Conservation (phyloP, 257 asterid genomes). For the Nicotiana undulata region DNA sequence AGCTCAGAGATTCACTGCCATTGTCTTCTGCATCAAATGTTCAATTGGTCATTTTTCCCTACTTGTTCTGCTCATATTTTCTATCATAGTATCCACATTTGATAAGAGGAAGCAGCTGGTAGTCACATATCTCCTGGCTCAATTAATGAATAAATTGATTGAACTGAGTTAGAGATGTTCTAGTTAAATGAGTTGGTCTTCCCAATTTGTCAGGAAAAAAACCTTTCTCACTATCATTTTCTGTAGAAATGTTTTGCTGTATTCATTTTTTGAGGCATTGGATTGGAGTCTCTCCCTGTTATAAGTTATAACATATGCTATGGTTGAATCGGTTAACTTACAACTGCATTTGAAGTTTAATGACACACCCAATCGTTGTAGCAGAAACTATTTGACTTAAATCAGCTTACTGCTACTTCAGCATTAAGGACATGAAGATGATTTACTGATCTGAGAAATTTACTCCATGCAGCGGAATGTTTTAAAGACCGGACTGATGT, state of each 20-base stretch:
- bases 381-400: neutral
- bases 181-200: conserved; percentile 3
- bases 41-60: neutral
- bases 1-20: neutral
- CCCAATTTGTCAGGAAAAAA: neutral
- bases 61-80: neutral
- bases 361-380: neutral
- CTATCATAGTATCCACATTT: neutral
- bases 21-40: neutral
- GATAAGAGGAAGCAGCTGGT: neutral
- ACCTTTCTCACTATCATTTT: neutral
- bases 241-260: neutral
- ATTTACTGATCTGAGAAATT: conserved; percentile 3
- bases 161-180: neutral
- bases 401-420: conserved; percentile 1
- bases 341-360: neutral
- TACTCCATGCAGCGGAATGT: conserved; percentile 59
- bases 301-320: neutral
- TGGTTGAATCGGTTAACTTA: neutral
- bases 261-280: neutral
- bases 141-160: neutral
- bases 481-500: conserved; percentile 89
- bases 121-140: neutral
- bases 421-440: neutral
- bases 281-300: neutral